phyloP scores from a whole-genome alignment of 2,329 filamentous ascomycete species.

The Ophiostoma ulmi region DNA sequence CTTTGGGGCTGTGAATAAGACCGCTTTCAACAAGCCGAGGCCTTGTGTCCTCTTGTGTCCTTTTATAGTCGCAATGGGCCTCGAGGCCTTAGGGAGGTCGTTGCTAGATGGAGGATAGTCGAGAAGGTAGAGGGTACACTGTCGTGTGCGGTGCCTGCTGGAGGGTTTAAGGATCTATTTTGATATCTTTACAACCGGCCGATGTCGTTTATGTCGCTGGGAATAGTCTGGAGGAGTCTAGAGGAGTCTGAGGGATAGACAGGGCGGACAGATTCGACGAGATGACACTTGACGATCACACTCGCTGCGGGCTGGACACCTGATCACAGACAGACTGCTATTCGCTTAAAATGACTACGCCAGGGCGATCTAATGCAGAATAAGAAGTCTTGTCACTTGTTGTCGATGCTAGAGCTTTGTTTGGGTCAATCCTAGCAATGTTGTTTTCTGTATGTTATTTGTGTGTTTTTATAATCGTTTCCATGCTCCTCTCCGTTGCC shows the following conservation, averaged over 20 bases:
- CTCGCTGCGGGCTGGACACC: background rate
- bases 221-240: background rate
- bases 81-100: background rate
- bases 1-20: background rate
- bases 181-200: conserved; percentile 6
- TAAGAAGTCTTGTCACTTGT: background rate
- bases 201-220: background rate
- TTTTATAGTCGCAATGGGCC: background rate
- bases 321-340: background rate
- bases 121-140: background rate
- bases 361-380: conserved; percentile 5
- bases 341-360: conserved; percentile 20
- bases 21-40: background rate
- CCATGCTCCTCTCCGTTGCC: conserved; percentile 1
- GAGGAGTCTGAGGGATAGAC: background rate
- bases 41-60: background rate
- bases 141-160: background rate
- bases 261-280: conserved; percentile 3
- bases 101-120: background rate
- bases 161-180: background rate
- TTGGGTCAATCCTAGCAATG: background rate
- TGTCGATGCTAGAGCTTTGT: background rate
- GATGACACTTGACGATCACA: background rate
- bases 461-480: background rate
- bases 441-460: background rate